Evolutionary conservation across 164 flowering plant species (phyloP), one percentile per base, ranked within the genome.

Genomic region (Houttuynia cordata): DNA sequence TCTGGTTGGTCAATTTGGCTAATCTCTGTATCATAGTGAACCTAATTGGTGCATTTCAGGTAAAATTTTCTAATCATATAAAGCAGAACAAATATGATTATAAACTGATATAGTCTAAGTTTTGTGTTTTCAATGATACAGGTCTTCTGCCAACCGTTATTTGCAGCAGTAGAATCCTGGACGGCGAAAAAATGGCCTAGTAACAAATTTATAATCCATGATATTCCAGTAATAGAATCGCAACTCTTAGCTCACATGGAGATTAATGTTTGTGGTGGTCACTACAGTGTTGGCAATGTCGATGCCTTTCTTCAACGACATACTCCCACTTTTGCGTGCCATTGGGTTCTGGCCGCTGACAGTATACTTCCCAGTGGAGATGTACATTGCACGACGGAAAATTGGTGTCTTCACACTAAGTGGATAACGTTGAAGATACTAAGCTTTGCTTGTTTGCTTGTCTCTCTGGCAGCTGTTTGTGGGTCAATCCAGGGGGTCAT

Each of bases 301-400:
- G 8, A 75, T 86, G 52, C 97, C 97, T 0, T 91, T 88, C 82
- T 91, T 88, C 83, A 88, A 91, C 49, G 83, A 79, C 57, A 67
- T 91, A 64, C 54, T 88, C 53, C 88, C 91, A 0, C 65, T 91
- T 34, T 56, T 91, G 0, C 96, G 97, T 6, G 89, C 96, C 3
- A 71, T 73, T 1, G 77, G 89, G 0, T 91, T 88, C 57, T 91
- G 81, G 76, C 96, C 97, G 0, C 65, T 91, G 53, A 88, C 97
- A 0, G 96, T 88, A 8, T 91, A 88, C 62, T 91, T 91, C 59
- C 97, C 97, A 0, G 67, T 84, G 17, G 97, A 88, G 71, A 91
- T 91, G 94, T 74, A 88, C 83, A 82, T 91, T 40, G 78, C 78
- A 9, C 75, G 67, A 42, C 40, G 78, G 0, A 86, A 82, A 55